phyloP scores from a whole-genome alignment of 768 basidiomycete species.

The Tylopilus sp. region DNA sequence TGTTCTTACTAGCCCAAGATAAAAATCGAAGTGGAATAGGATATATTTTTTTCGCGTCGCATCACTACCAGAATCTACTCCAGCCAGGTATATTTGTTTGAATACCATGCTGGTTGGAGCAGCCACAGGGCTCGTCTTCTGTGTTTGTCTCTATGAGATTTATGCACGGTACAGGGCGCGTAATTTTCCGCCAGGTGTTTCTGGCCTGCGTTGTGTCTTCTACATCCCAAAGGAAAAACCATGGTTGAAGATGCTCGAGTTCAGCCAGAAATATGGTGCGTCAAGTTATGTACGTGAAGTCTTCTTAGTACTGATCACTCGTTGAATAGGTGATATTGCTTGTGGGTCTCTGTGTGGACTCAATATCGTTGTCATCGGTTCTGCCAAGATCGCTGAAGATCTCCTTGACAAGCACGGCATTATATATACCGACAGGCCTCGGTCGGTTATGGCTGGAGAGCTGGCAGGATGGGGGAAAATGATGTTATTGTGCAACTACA shows the following conservation, averaged over 20 bases:
- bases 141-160: background rate
- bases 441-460: conserved; percentile 18
- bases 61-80: background rate
- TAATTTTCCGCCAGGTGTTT: conserved; percentile 14
- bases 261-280: conserved; percentile 14
- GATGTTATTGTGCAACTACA: conserved; percentile 14
- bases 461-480: conserved; percentile 20
- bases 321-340: conserved; percentile 11
- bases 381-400: conserved; percentile 39
- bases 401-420: conserved; percentile 44
- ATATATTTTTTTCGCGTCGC: background rate
- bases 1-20: background rate
- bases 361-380: conserved; percentile 43
- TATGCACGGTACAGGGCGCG: conserved; percentile 1
- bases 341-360: conserved; percentile 15
- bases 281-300: background rate
- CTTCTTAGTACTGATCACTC: background rate
- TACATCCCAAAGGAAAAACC: conserved; percentile 8
- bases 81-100: background rate
- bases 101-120: background rate
- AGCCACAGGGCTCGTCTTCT: background rate
- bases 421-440: conserved; percentile 37
- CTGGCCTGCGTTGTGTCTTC: conserved; percentile 10
- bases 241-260: conserved; percentile 10
- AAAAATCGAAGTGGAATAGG: background rate